These are phyloP conservation scores for Taxillus chinensis DNA, from an alignment of 164 flowering plant genomes.

Conservation along the genomic window DNA sequence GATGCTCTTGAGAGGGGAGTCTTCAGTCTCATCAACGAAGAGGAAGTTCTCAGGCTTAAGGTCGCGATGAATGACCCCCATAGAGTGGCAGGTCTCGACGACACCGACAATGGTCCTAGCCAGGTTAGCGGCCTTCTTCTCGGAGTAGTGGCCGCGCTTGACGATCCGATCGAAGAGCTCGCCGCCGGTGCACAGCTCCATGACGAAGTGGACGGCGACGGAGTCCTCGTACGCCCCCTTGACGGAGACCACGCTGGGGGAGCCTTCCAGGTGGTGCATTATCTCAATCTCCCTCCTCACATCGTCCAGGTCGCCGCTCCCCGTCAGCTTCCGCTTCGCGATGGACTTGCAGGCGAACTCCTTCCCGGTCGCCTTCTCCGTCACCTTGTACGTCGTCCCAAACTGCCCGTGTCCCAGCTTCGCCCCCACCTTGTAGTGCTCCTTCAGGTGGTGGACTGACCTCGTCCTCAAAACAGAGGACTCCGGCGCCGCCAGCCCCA, in stretches of 20 bases:
- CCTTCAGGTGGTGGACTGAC: slow-evolving; percentile 59
- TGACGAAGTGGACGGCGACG: slow-evolving; percentile 79
- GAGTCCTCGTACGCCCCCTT: slow-evolving; percentile 74
- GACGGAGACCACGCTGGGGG: slow-evolving; percentile 50
- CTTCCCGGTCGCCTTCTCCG: slow-evolving; percentile 54
- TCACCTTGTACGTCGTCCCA: slow-evolving; percentile 64
- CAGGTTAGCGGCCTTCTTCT: slow-evolving; percentile 73
- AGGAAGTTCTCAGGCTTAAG: slow-evolving; percentile 92
- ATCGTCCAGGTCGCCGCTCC: slow-evolving; percentile 70
- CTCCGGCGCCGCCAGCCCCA: no score
- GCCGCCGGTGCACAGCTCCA: slow-evolving; percentile 83
- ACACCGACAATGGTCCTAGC: slow-evolving; percentile 60
- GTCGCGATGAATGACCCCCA: slow-evolving; percentile 92
- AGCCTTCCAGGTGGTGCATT: slow-evolving; percentile 76
- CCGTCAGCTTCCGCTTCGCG: slow-evolving; percentile 55
- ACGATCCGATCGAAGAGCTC: slow-evolving; percentile 85
- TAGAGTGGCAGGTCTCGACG: slow-evolving; percentile 71
- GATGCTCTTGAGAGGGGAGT: slow-evolving; percentile 63
- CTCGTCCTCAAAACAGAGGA: slow-evolving; percentile 45
- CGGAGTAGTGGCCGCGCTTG: slow-evolving; percentile 61
- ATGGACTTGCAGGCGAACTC: slow-evolving; percentile 82
- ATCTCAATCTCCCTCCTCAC: slow-evolving; percentile 86
- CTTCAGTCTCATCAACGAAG: slow-evolving; percentile 56
- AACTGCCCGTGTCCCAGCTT: slow-evolving; percentile 86
- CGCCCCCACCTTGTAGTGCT: slow-evolving; percentile 53